A percentile compares a stretch with the other conserved stretches of the same genome.
Conservation (phyloP, 768 basidiomycete species). For the Boletus coccyginus region DNA sequence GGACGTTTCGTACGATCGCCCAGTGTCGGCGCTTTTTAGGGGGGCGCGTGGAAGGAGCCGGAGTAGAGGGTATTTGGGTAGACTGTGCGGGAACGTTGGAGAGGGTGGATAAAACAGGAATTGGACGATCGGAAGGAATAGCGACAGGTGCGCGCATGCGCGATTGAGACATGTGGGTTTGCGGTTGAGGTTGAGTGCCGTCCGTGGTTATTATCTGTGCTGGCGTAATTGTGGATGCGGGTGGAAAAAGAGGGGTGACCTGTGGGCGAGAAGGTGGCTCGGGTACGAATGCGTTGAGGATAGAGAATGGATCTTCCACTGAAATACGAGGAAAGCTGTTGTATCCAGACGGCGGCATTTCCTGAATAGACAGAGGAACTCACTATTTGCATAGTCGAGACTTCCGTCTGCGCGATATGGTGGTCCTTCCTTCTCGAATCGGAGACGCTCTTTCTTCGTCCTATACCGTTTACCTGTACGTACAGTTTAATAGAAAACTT, state of each 20-base stretch:
- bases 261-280: conserved; percentile 54
- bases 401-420: conserved; percentile 75
- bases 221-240: conserved; percentile 26
- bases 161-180: background rate
- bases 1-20: conserved; percentile 52
- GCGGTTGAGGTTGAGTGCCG: conserved; percentile 1
- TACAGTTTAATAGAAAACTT: background rate
- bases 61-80: background rate
- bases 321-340: conserved; percentile 1
- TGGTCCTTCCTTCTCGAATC: conserved; percentile 75
- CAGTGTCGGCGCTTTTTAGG: conserved; percentile 52
- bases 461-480: conserved; percentile 62
- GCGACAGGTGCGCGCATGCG: conserved; percentile 28
- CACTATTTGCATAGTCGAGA: conserved; percentile 70
- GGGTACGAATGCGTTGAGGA: conserved; percentile 61
- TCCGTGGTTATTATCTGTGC: background rate
- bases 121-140: conserved; percentile 20
- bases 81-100: background rate
- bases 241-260: conserved; percentile 56
- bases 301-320: conserved; percentile 81
- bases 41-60: background rate
- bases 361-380: conserved; percentile 20
- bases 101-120: conserved; percentile 15
- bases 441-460: conserved; percentile 76
- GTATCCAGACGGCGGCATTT: background rate